Evolutionary conservation across 208 protist genomes (phyloP).

Genomic region (Crithidia brevicula): DNA sequence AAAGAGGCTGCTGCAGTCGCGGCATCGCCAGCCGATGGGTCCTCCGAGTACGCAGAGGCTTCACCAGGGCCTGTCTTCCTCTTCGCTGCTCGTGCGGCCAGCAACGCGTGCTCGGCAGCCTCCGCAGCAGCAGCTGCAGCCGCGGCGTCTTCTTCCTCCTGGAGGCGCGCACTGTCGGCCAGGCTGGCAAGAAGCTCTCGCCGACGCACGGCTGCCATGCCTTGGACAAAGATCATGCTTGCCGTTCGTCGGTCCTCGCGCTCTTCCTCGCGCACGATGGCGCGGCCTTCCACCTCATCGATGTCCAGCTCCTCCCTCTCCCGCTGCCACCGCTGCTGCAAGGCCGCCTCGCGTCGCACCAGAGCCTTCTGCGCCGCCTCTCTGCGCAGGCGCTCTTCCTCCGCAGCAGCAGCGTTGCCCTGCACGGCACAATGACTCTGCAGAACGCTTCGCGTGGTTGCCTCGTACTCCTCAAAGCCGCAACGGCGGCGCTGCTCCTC

Average conservation of each 20-base stretch:
- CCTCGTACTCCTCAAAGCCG: constrained; percentile 28
- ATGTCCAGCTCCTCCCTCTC: constrained; percentile 38
- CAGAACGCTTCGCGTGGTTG: constrained; percentile 15
- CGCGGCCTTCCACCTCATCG: constrained; percentile 55
- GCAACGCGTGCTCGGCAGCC: background rate
- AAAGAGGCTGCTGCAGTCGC: too few relatives aligned
- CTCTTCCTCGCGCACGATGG: constrained; percentile 43
- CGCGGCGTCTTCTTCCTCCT: background rate
- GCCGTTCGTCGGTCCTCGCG: constrained; percentile 41
- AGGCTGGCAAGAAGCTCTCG: constrained; percentile 8
- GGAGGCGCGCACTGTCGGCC: background rate
- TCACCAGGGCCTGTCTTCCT: too few relatives aligned
- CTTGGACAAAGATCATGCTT: constrained; percentile 22
- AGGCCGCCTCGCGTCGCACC: constrained; percentile 8
- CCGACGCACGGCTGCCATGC: constrained; percentile 11
- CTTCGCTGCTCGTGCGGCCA: background rate
- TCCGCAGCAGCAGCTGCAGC: background rate
- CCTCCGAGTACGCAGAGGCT: too few relatives aligned
- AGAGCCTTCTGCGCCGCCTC: constrained; percentile 2
- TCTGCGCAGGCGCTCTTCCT: constrained; percentile 16
- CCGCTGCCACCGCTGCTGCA: constrained; percentile 25
- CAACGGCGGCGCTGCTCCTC: constrained; percentile 27
- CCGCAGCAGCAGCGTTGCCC: constrained; percentile 10
- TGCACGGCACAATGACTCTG: constrained; percentile 13
- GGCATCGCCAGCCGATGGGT: too few relatives aligned